phyloP scores from a whole-genome alignment of 306 rosid species.

The Cyclanthera cordifolia region DNA sequence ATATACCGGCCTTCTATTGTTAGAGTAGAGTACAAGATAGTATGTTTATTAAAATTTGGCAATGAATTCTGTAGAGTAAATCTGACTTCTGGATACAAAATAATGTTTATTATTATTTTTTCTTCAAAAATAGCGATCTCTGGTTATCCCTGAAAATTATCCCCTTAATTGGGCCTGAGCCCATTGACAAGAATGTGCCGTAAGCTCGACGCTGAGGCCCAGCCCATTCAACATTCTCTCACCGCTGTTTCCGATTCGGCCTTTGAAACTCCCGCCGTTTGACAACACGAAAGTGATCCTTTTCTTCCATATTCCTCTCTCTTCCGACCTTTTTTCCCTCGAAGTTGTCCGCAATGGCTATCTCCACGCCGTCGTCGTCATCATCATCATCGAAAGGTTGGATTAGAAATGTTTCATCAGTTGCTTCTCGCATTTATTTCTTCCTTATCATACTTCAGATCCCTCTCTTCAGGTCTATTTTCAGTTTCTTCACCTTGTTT shows the following conservation, averaged over 20 bases:
- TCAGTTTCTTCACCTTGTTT: background rate
- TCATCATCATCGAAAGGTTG: conserved; percentile 37
- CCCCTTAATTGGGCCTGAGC: background rate
- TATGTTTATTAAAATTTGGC: no score
- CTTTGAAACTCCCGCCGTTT: background rate
- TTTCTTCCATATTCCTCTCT: no score
- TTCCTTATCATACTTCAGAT: conserved; percentile 70
- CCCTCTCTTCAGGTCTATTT: conserved; percentile 78
- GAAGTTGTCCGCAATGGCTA: conserved; percentile 29
- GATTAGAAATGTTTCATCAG: conserved; percentile 37
- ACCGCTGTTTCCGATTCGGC: background rate
- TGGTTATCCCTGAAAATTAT: no score
- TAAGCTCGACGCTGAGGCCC: background rate
- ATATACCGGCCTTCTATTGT: no score
- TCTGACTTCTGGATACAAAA: no score
- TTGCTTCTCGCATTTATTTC: conserved; percentile 56
- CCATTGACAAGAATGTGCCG: background rate
- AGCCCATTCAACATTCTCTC: background rate
- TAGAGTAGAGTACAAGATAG: no score
- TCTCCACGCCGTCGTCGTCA: conserved; percentile 18
- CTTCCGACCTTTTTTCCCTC: conserved; percentile 1
- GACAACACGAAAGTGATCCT: no score
- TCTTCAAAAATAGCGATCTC: no score
- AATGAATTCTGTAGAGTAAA: no score
- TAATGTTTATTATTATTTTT: no score